These are phyloP conservation scores for Thelephora aurantiotincta DNA, from an alignment of 768 basidiomycete genomes.

Conservation along the genomic window DNA sequence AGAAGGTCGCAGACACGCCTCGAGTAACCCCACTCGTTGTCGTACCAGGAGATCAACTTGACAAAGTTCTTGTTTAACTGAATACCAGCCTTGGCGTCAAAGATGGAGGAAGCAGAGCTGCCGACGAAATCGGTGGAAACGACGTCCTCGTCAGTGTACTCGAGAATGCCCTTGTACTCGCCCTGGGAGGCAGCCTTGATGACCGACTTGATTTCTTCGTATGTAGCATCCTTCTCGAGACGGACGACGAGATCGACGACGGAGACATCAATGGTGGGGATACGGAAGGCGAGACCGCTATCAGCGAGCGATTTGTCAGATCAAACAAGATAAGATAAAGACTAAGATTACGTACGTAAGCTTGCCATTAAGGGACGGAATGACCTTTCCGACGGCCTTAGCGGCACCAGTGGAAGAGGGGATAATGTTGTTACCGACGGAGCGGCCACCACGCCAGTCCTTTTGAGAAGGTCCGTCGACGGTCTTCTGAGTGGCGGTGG, in stretches of 20 bases:
- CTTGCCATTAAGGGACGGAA: constrained; percentile 92
- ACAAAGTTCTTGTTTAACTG: constrained; percentile 85
- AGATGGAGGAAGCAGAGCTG: constrained; percentile 68
- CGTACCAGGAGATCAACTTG: constrained; percentile 95
- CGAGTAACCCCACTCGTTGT: constrained; percentile 94
- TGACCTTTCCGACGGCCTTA: constrained; percentile 98
- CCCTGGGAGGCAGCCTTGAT: constrained; percentile 69
- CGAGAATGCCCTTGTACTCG: constrained; percentile 59
- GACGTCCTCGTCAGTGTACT: constrained; percentile 86
- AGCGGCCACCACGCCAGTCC: constrained; percentile 96
- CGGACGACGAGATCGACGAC: constrained; percentile 96
- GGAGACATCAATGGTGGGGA: constrained; percentile 92
- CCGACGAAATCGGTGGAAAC: constrained; percentile 94
- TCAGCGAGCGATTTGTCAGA: constrained; percentile 3
- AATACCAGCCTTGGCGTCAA: constrained; percentile 90
- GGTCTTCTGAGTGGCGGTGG: constrained; percentile 91
- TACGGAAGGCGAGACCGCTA: constrained; percentile 92
- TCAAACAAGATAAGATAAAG: not conserved
- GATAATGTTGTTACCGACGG: constrained; percentile 96
- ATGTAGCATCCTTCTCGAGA: constrained; percentile 70
- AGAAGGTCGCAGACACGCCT: constrained; percentile 85
- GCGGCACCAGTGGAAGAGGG: constrained; percentile 98
- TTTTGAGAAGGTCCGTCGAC: constrained; percentile 91
- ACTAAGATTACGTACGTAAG: constrained; percentile 59
- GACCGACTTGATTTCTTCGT: constrained; percentile 82